Evolutionary conservation across 1,284 basidiomycete species (phyloP).

Genomic region (Trichosporon asahii): DNA sequence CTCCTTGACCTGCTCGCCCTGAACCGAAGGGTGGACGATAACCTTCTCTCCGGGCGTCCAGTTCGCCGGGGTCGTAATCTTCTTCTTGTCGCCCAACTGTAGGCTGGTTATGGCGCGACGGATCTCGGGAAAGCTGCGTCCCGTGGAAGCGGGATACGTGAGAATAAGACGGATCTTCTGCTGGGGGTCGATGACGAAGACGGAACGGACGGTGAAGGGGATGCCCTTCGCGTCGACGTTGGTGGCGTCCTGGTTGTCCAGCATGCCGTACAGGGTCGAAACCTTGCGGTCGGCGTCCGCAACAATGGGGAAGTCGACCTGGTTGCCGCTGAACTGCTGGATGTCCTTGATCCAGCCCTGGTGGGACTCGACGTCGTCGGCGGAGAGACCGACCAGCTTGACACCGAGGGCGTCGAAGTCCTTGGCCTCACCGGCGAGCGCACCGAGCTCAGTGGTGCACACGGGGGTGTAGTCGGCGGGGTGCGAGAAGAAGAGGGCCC

Average conservation of each 20-base stretch:
- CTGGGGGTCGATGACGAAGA: conserved; percentile 87
- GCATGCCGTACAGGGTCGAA: conserved; percentile 70
- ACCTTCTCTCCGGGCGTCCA: conserved; percentile 92
- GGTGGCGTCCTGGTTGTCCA: conserved; percentile 80
- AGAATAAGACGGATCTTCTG: conserved; percentile 85
- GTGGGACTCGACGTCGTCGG: conserved; percentile 84
- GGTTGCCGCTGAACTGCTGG: conserved; percentile 41
- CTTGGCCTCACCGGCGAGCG: conserved; percentile 77
- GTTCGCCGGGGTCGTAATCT: conserved; percentile 52
- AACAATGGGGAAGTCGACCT: conserved; percentile 91
- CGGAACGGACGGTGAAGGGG: conserved; percentile 79
- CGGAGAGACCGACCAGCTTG: conserved; percentile 86
- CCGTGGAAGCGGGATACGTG: conserved; percentile 77
- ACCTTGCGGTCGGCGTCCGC: conserved; percentile 85
- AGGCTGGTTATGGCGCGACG: conserved; percentile 80
- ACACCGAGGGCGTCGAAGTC: conserved; percentile 86
- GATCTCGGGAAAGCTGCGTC: conserved; percentile 70
- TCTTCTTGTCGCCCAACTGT: conserved; percentile 88
- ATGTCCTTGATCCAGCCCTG: conserved; percentile 88
- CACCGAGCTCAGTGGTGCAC: conserved; percentile 95
- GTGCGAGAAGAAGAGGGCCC: conserved; percentile 91
- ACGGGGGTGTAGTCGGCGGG: conserved; percentile 66
- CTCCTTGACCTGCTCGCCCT: conserved; percentile 80
- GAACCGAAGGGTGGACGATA: conserved; percentile 86
- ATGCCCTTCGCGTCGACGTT: conserved; percentile 87